phyloP scores from a whole-genome alignment of 371 early-diverging fungal species.

The Chytridium lagenaria region DNA sequence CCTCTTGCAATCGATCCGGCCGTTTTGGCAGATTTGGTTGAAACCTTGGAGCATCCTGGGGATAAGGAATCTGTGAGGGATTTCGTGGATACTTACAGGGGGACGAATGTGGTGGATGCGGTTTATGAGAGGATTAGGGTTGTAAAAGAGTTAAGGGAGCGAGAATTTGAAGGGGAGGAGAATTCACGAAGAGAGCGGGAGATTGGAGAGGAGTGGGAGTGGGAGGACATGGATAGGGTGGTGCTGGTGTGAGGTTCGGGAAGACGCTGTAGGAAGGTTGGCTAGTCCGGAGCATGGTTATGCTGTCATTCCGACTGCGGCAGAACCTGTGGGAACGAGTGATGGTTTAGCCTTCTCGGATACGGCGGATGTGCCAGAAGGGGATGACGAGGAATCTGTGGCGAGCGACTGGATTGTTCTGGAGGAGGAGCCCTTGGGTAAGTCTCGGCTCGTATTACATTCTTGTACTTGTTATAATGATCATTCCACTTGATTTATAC shows the following conservation, averaged over 20 bases:
- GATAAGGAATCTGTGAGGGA: constrained; percentile 23
- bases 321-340: background rate
- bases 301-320: no score
- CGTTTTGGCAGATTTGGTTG: constrained; percentile 11
- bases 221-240: constrained; percentile 1
- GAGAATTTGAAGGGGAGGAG: background rate
- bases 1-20: constrained; percentile 20
- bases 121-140: background rate
- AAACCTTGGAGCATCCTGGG: constrained; percentile 16
- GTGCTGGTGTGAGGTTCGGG: background rate
- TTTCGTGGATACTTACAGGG: constrained; percentile 25
- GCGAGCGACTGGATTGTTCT: constrained; percentile 33
- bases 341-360: constrained; percentile 8
- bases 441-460: no score
- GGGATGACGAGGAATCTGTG: constrained; percentile 20
- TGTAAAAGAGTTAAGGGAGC: background rate
- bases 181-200: background rate
- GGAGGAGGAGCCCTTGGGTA: constrained; percentile 11
- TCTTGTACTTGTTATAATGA: no score
- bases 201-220: background rate
- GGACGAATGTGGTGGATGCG: constrained; percentile 17
- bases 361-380: constrained; percentile 15
- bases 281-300: no score
- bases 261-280: background rate
- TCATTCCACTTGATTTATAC: no score